Percentiles rank a stretch among this genome's conserved stretches.
Conservation (phyloP, 2,329 filamentous ascomycete genomes). For the Hymenoscyphus scutula region DNA sequence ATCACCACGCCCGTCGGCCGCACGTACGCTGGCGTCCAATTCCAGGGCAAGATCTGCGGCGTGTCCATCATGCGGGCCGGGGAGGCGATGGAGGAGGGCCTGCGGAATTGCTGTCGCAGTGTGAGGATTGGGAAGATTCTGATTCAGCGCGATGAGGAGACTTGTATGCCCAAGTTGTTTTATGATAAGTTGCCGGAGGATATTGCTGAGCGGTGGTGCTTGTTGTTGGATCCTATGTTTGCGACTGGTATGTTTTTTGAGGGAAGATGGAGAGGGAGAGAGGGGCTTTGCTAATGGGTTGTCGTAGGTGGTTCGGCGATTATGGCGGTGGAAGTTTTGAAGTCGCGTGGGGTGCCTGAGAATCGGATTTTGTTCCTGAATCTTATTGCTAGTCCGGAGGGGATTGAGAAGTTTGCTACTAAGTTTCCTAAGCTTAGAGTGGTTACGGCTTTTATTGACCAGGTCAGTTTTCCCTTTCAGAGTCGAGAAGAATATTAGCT, state of each 20-base stretch:
- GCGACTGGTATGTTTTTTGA: slow-evolving; percentile 68
- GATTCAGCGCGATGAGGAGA: slow-evolving; percentile 97
- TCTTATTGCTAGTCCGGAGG: slow-evolving; percentile 93
- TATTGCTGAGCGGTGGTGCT: slow-evolving; percentile 87
- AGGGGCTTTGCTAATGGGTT: slow-evolving; percentile 8
- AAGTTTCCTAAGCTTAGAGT: slow-evolving; percentile 87
- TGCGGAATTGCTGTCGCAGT: slow-evolving; percentile 95
- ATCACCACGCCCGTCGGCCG: slow-evolving; percentile 90
- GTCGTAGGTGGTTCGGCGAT: slow-evolving; percentile 81
- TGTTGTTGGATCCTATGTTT: slow-evolving; percentile 98
- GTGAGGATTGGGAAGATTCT: slow-evolving; percentile 98
- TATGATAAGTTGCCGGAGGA: slow-evolving; percentile 97
- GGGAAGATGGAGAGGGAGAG: background rate
- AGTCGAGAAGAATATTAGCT: slow-evolving; percentile 13
- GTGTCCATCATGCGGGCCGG: slow-evolving; percentile 98
- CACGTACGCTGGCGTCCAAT: slow-evolving; percentile 85
- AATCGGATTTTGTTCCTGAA: slow-evolving; percentile 96
- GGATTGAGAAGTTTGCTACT: slow-evolving; percentile 82
- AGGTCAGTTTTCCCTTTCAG: slow-evolving; percentile 45
- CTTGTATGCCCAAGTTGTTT: slow-evolving; percentile 85
- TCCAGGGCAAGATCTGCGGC: slow-evolving; percentile 97
- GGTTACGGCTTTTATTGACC: slow-evolving; percentile 93
- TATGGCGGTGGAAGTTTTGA: slow-evolving; percentile 94
- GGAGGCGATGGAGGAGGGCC: slow-evolving; percentile 96
- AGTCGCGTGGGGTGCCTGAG: slow-evolving; percentile 85